A percentile compares a stretch with the other conserved stretches of the same genome.
Conservation (phyloP, 257 asterid species). For the Solanum commersonii region DNA sequence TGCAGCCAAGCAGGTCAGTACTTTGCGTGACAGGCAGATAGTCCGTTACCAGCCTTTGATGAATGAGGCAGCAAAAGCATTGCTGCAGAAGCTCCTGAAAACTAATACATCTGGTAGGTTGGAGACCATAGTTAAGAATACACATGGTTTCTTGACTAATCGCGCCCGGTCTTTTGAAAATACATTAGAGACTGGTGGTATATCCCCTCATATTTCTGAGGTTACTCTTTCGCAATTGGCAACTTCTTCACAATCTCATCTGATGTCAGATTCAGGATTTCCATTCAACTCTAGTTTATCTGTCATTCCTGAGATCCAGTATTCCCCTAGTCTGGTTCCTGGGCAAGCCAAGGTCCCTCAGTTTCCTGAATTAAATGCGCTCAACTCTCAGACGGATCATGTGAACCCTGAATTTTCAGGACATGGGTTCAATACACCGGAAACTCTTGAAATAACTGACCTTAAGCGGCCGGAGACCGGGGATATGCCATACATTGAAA, state of each 20-base stretch:
- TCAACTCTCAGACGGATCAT: neutral
- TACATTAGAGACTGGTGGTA: slow-evolving; percentile 32
- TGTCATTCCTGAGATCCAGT: slow-evolving; percentile 24
- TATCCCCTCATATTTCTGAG: slow-evolving; percentile 34
- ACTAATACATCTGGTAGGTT: slow-evolving; percentile 34
- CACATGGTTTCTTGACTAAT: slow-evolving; percentile 45
- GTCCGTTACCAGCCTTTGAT: slow-evolving; percentile 57
- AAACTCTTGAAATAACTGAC: slow-evolving; percentile 8
- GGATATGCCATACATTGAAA: slow-evolving; percentile 13
- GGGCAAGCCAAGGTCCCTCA: slow-evolving; percentile 6
- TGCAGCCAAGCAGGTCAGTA: slow-evolving; percentile 20
- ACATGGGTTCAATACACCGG: slow-evolving; percentile 16
- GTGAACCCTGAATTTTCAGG: slow-evolving; percentile 18
- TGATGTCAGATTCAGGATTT: neutral
- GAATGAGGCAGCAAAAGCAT: slow-evolving; percentile 74
- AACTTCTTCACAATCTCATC: slow-evolving; percentile 3
- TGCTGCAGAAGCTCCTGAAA: slow-evolving; percentile 51
- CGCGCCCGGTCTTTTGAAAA: slow-evolving; percentile 19
- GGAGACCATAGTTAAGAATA: slow-evolving; percentile 32
- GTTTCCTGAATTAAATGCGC: slow-evolving; percentile 15
- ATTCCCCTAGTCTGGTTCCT: slow-evolving; percentile 18
- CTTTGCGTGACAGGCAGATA: slow-evolving; percentile 49
- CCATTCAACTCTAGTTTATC: slow-evolving; percentile 7
- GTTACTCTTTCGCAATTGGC: slow-evolving; percentile 51
- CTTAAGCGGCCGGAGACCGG: slow-evolving; percentile 17